phyloP scores from a whole-genome alignment of 2,329 filamentous ascomycete species.

The Aureobasidium uvarum region DNA sequence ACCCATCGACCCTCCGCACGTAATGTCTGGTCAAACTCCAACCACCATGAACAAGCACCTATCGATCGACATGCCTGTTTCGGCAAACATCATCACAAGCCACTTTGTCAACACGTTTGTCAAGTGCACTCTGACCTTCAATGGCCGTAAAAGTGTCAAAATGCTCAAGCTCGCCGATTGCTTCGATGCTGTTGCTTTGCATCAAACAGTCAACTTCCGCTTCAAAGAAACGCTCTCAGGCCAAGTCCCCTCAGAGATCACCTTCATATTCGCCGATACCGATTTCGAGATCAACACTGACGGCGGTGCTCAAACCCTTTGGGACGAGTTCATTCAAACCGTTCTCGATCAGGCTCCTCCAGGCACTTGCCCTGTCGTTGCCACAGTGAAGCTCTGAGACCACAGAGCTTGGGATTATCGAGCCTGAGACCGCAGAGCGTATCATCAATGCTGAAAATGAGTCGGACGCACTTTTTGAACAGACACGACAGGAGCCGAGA shows the following conservation, averaged over 20 bases:
- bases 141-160: neutral
- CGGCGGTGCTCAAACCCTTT: neutral
- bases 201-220: neutral
- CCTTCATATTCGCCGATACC: neutral
- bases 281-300: neutral
- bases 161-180: conserved; percentile 9
- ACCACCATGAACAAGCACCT: neutral
- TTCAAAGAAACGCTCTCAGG: conserved; percentile 8
- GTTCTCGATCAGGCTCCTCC: neutral
- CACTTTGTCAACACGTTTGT: conserved; percentile 1
- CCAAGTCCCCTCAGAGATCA: neutral
- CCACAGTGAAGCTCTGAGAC: neutral
- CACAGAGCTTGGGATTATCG: too few species aligned
- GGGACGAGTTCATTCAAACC: neutral
- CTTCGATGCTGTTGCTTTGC: neutral
- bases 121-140: neutral
- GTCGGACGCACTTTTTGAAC: too few species aligned
- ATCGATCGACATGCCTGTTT: neutral
- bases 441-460: too few species aligned
- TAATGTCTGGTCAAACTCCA: neutral
- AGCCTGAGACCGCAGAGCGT: too few species aligned
- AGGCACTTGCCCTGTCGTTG: conserved; percentile 5
- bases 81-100: conserved; percentile 6
- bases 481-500: too few species aligned
- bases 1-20: neutral